Base-by-base conservation (phyloP, 495 filamentous ascomycete genomes). In the Aeminium ludgeri region DNA sequence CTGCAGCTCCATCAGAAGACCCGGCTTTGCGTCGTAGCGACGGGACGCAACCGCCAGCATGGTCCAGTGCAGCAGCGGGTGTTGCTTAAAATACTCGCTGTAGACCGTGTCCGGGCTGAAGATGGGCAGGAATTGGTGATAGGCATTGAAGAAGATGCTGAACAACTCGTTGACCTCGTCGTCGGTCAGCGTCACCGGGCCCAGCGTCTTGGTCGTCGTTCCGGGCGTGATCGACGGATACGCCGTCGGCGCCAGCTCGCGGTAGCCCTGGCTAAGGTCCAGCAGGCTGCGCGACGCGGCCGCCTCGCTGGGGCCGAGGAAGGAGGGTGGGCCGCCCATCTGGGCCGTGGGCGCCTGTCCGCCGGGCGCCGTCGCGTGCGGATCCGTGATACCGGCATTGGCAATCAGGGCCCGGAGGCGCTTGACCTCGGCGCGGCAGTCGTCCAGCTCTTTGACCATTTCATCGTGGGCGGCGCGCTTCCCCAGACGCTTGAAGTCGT, bases 401-500 rank as follows among this genome's bases (percentile, higher is more conserved):
- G n/a, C n/a, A n/a, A n/a, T n/a, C 44, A 53, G 49, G 18, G 41
- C 45, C 18, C 49, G 39, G 30, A 40, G 47, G 30, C 44, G 23
- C 25, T 44, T 55, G 3, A 58, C 29, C 63, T 84, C 20, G 19
- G 36, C 37, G 55, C 67, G 58, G 30, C 76, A 55, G 48, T 74
- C 67, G 28, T 71, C 65, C 18, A 74, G 69, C 54, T 76, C 70
- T 34, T 65, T 55, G 53, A 89, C 85, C 84, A 92, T 91, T 59
- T 92, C 86, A 34, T 82, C 82, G 60, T 92, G 84, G 52, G 81
- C 81, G 44, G 74, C 82, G 36, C 86, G 75, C 66, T 95, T 95
- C 38, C 83, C 86, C 27, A 92, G 68, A 37, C 86, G 80, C 62
- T 89, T 91, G 64, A 95, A 95, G 54, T 86, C 86, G 45, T 80